A percentile compares a stretch with the other conserved stretches of the same genome.
Conservation (phyloP, 306 rosid species). For the Erythrophleum fordii region DNA sequence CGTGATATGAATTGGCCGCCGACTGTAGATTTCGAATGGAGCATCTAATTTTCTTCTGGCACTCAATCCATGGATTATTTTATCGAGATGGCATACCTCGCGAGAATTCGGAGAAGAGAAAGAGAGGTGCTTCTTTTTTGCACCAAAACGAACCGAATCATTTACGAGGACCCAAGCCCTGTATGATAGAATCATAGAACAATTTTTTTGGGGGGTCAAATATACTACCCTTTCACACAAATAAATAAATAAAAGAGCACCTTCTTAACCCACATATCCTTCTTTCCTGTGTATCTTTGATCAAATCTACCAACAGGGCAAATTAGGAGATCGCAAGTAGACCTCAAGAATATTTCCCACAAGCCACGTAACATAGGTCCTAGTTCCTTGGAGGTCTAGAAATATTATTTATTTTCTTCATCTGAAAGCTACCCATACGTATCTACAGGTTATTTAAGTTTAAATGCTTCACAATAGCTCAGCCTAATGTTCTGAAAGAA, state of each 20-base stretch:
- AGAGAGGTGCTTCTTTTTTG: neutral
- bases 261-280: neutral
- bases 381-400: neutral
- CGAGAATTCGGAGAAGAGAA: neutral
- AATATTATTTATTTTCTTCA: neutral
- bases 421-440: neutral
- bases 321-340: neutral
- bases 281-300: neutral
- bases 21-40: neutral
- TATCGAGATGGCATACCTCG: neutral
- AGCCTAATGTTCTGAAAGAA: neutral
- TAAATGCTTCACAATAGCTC: neutral
- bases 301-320: neutral
- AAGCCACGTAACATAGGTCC: neutral
- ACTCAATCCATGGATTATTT: neutral
- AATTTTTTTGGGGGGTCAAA: neutral
- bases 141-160: neutral
- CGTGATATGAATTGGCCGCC: neutral
- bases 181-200: neutral
- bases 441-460: neutral
- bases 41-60: slow-evolving; percentile 3
- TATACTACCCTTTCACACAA: neutral
- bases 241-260: neutral
- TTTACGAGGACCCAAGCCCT: neutral
- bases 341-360: neutral